phyloP scores from a whole-genome alignment of 495 filamentous ascomycete species.

The Lasiosphaeria ovina region DNA sequence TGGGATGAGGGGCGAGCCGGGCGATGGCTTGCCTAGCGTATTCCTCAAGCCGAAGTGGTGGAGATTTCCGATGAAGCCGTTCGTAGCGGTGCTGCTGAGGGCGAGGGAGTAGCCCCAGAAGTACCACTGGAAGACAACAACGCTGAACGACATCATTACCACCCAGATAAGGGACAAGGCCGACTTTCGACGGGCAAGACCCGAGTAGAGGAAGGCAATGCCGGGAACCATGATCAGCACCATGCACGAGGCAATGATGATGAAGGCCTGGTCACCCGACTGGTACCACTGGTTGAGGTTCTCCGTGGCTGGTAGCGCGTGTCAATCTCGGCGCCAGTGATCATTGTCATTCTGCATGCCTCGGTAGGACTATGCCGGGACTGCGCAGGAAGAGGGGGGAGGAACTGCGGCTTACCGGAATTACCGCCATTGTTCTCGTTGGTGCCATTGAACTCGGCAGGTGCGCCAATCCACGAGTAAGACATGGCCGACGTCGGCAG shows the following conservation, averaged over 20 bases:
- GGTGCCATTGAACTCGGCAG: conserved; percentile 72
- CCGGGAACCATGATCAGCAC: conserved; percentile 94
- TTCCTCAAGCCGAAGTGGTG: conserved; percentile 81
- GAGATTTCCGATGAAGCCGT: conserved; percentile 80
- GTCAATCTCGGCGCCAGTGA: conserved; percentile 24
- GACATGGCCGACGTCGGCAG: conserved; percentile 51
- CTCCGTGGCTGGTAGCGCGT: conserved; percentile 52
- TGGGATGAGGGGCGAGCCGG: conserved; percentile 75
- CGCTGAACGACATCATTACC: conserved; percentile 81
- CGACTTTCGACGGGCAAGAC: conserved; percentile 91
- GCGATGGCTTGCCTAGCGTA: conserved; percentile 75
- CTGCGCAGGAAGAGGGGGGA: not conserved
- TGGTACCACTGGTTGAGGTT: conserved; percentile 86
- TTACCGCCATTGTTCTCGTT: conserved; percentile 70
- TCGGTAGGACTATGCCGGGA: not conserved
- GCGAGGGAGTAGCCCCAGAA: conserved; percentile 98
- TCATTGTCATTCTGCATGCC: conserved; percentile 9
- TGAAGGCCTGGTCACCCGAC: conserved; percentile 70
- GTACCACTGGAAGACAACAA: conserved; percentile 97
- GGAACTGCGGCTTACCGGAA: conserved; percentile 61
- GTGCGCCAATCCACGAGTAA: conserved; percentile 80
- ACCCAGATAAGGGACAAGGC: conserved; percentile 96
- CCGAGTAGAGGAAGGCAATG: conserved; percentile 98
- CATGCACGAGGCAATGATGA: conserved; percentile 90
- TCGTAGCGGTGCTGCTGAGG: conserved; percentile 81